A percentile compares a stretch with the other conserved stretches of the same genome.
phyloP scores from a whole-genome alignment of 2,329 filamentous ascomycete genomes.

The Stagonosporopsis rhizophila region DNA sequence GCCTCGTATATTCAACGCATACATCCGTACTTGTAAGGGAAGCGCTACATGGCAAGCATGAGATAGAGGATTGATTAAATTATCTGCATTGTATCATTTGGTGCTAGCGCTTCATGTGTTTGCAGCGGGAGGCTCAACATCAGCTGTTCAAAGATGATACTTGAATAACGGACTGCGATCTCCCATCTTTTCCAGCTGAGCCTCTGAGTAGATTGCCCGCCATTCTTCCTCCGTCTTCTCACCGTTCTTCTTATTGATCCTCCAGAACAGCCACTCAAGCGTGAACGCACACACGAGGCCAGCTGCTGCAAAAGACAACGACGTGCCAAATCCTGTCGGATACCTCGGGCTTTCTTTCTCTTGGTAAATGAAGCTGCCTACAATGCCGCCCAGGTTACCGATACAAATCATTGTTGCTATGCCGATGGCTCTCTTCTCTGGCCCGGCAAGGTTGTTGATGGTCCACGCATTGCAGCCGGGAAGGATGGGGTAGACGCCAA shows the following conservation, averaged over 20 bases:
- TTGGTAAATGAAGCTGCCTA: slow-evolving; percentile 43
- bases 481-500: slow-evolving; percentile 40
- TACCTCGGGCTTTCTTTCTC: slow-evolving; percentile 43
- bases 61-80: background rate
- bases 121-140: no score
- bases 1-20: no score
- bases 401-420: slow-evolving; percentile 38
- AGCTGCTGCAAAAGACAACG: slow-evolving; percentile 33
- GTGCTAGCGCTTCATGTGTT: no score
- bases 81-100: background rate
- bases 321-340: slow-evolving; percentile 43
- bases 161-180: slow-evolving; percentile 51
- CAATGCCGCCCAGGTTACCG: slow-evolving; percentile 36
- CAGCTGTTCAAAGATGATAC: slow-evolving; percentile 34
- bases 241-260: slow-evolving; percentile 45
- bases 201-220: slow-evolving; percentile 43
- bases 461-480: slow-evolving; percentile 36
- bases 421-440: slow-evolving; percentile 34
- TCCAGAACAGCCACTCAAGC: slow-evolving; percentile 38
- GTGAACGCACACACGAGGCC: slow-evolving; percentile 24
- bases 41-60: no score
- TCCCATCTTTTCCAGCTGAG: slow-evolving; percentile 48
- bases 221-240: slow-evolving; percentile 45
- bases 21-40: no score
- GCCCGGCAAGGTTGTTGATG: slow-evolving; percentile 33